Base-by-base conservation (phyloP, 192 early-diverging fungal genomes). In the Rhizophagus prolifer region DNA sequence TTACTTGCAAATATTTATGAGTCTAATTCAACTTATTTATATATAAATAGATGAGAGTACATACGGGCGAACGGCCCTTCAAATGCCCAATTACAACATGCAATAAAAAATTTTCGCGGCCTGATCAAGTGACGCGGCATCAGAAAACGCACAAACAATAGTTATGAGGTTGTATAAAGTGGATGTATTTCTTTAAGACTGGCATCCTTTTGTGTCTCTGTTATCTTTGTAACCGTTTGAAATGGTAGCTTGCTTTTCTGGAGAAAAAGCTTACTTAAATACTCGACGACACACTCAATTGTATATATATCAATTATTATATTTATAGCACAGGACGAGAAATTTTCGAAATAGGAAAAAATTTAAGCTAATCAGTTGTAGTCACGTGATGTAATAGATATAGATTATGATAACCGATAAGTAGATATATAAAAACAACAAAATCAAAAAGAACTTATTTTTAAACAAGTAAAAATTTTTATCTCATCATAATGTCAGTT, bases 21-120 rank as follows among this genome's bases (percentile, higher is more conserved):
- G 2, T 34, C 41, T 44, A 44, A 44, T 44, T 44, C 64, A 25
- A n/a, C 36, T 68, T 30, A 34, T 30, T 50, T n/a, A 14, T 58
- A 21, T 64, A 10, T 79, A 23, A 66, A 28, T 77, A 84, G 81
- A 82, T 87, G 67, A 84, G 88, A n/a, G 84, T 88, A 8, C 88
- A 89, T 70, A 88, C 88, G 4, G 90, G 91, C 28, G 92, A 92
- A 79, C 88, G 87, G 4, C 92, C 92, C 23, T 93, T 90, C 78
- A 83, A 84, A 77, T 93, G 92, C 72, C 80, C 87, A 4, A 72
- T 80, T 60, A 77, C 74, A 7, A 74, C 82, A 1, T 88, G 88
- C 69, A 79, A 70, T 25, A 88, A 88, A 58, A 67, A 80, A 5
- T 89, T 89, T 77, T 84, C 85, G 13, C 68, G 88, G 38, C 84